Percentiles rank a stretch among this genome's conserved stretches.
These are phyloP conservation scores for Diaporthe longicolla DNA, from an alignment of 2,329 filamentous ascomycete species.

Conservation along the genomic window DNA sequence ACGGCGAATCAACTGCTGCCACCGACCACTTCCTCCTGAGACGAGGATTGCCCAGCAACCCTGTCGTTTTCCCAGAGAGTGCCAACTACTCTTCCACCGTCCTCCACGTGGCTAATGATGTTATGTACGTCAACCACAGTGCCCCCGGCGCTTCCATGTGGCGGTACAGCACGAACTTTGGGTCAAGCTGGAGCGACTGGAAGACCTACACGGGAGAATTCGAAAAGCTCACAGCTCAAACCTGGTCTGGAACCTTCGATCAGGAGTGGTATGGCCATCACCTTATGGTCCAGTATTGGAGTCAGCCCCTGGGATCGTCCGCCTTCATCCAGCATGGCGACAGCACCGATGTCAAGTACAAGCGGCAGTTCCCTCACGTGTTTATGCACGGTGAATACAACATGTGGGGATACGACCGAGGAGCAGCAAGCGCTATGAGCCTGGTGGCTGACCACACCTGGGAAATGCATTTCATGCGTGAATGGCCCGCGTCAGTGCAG, in stretches of 20 bases:
- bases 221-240: slow-evolving; percentile 60
- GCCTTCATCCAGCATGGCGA: slow-evolving; percentile 73
- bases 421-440: slow-evolving; percentile 65
- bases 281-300: slow-evolving; percentile 74
- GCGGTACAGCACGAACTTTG: slow-evolving; percentile 74
- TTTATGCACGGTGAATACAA: slow-evolving; percentile 74
- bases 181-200: slow-evolving; percentile 71
- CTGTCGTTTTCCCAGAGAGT: slow-evolving; percentile 67
- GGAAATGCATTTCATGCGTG: slow-evolving; percentile 72
- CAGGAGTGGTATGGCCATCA: slow-evolving; percentile 74
- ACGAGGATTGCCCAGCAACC: slow-evolving; percentile 69
- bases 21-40: slow-evolving; percentile 71
- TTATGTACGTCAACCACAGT: slow-evolving; percentile 66
- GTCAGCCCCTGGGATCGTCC: slow-evolving; percentile 68
- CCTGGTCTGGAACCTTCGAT: slow-evolving; percentile 68
- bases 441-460: slow-evolving; percentile 64
- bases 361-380: slow-evolving; percentile 71
- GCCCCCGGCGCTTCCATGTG: slow-evolving; percentile 72
- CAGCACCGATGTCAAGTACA: slow-evolving; percentile 54
- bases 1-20: slow-evolving; percentile 61
- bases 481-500: slow-evolving; percentile 73
- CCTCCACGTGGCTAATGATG: slow-evolving; percentile 54
- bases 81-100: slow-evolving; percentile 67
- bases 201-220: slow-evolving; percentile 66
- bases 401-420: slow-evolving; percentile 72